These are phyloP conservation scores for Candida gigantensis DNA, from an alignment of 1,139 yeast species.

Conservation along the genomic window DNA sequence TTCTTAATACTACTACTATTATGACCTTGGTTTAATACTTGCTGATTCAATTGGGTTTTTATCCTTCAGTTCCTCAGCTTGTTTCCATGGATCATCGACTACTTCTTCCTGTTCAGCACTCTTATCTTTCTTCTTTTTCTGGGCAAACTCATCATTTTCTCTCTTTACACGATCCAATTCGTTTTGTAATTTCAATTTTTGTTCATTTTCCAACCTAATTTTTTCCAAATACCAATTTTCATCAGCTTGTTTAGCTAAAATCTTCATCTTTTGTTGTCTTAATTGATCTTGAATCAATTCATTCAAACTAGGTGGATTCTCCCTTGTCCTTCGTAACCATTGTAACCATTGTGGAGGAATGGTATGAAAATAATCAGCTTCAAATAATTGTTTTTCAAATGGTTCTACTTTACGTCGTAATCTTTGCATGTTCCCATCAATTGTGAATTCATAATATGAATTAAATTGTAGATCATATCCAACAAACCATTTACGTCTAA, in stretches of 20 bases:
- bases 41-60: conserved; percentile 40
- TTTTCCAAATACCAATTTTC: conserved; percentile 55
- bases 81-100: conserved; percentile 37
- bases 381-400: conserved; percentile 35
- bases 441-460: conserved; percentile 78
- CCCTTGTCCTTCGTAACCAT: conserved; percentile 72
- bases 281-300: conserved; percentile 61
- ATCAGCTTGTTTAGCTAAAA: conserved; percentile 61
- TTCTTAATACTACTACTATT: neutral
- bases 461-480: conserved; percentile 82
- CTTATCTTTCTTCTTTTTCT: conserved; percentile 7
- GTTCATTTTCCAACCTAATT: conserved; percentile 34
- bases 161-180: conserved; percentile 36
- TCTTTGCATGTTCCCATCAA: conserved; percentile 48
- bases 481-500: conserved; percentile 57
- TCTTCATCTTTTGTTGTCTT: conserved; percentile 56
- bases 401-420: conserved; percentile 56
- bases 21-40: conserved; percentile 30
- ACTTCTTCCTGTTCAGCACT: no score
- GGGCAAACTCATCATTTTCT: conserved; percentile 19
- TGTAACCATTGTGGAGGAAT: conserved; percentile 78
- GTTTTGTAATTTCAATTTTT: conserved; percentile 28
- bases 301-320: conserved; percentile 57
- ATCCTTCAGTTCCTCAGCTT: conserved; percentile 32
- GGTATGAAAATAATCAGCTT: conserved; percentile 51